A percentile compares a stretch with the other conserved stretches of the same genome.
phyloP scores from a whole-genome alignment of 805 yeast species.

The Brettanomyces sp. region DNA sequence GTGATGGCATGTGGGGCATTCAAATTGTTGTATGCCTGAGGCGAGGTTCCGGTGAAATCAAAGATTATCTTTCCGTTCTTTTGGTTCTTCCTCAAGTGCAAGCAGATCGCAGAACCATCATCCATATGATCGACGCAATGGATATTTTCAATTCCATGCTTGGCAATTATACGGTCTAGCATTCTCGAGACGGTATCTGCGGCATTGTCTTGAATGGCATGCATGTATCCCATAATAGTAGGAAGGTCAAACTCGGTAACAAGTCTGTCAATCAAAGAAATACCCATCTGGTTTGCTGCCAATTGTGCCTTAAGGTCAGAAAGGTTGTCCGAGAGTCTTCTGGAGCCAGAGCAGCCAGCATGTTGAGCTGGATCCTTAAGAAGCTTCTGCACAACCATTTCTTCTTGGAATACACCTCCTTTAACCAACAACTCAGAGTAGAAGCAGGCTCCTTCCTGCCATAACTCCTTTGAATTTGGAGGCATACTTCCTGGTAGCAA shows the following conservation, averaged over 20 bases:
- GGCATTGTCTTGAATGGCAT: conserved; percentile 74
- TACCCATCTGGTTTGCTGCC: conserved; percentile 85
- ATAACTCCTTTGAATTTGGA: conserved; percentile 74
- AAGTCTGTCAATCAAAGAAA: conserved; percentile 48
- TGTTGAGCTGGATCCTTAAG: conserved; percentile 66
- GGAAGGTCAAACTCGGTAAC: conserved; percentile 53
- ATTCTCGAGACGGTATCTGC: conserved; percentile 56
- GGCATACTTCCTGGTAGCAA: conserved; percentile 92
- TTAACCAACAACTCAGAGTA: conserved; percentile 66
- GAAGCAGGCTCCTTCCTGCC: conserved; percentile 89
- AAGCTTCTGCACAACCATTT: conserved; percentile 49
- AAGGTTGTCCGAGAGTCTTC: conserved; percentile 74
- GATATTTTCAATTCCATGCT: conserved; percentile 31
- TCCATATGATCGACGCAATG: conserved; percentile 63
- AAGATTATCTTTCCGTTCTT: conserved; percentile 51
- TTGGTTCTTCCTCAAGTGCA: conserved; percentile 39
- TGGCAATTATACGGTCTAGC: conserved; percentile 35
- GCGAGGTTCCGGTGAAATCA: conserved; percentile 80
- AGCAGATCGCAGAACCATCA: conserved; percentile 61
- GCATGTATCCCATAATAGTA: conserved; percentile 65
- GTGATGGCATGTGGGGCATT: conserved; percentile 92
- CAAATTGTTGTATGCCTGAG: conserved; percentile 81
- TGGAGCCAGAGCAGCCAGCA: conserved; percentile 85
- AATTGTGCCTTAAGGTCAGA: conserved; percentile 80
- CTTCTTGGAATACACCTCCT: conserved; percentile 69